Evolutionary conservation across 129 eudicot species (phyloP).

Genomic region (Centella asiatica): DNA sequence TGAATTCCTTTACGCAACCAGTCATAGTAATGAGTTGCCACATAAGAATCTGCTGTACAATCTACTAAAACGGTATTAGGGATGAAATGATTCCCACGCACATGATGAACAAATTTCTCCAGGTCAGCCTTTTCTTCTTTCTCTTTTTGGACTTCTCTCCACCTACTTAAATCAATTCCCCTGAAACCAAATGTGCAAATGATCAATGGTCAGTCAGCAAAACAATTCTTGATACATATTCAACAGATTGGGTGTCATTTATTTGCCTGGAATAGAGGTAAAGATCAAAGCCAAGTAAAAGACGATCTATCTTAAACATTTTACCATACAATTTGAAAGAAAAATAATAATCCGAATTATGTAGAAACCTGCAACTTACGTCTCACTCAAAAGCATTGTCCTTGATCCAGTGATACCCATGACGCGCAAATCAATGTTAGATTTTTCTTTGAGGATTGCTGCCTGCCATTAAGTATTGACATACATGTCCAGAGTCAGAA

Average conservation of each 20-base stretch:
- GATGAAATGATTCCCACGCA: constrained; percentile 77
- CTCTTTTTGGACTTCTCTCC: constrained; percentile 71
- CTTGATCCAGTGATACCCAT: constrained; percentile 86
- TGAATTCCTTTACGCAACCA: constrained; percentile 95
- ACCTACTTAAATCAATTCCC: constrained; percentile 74
- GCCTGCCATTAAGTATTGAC: constrained; percentile 42
- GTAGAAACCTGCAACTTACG: constrained; percentile 39
- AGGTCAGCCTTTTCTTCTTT: constrained; percentile 81
- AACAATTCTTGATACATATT: constrained; percentile 1
- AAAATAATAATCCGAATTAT: not conserved
- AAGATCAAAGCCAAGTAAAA: too few relatives aligned
- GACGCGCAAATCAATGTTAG: constrained; percentile 84
- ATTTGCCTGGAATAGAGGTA: not conserved
- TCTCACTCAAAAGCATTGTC: constrained; percentile 79
- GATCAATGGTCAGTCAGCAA: not conserved
- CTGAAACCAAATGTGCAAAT: constrained; percentile 35
- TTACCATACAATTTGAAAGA: not conserved
- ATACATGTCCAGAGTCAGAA: constrained; percentile 13
- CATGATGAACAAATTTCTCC: constrained; percentile 73
- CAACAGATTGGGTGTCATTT: not conserved
- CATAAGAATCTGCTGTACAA: constrained; percentile 79
- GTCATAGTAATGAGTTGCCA: constrained; percentile 80
- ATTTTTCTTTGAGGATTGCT: constrained; percentile 82
- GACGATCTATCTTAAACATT: too few relatives aligned
- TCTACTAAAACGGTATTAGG: constrained; percentile 93